Percentiles rank a stretch among this genome's conserved stretches.
Evolutionary conservation across 2,329 filamentous ascomycete species (phyloP).

Genomic region (Fusarium sp.): DNA sequence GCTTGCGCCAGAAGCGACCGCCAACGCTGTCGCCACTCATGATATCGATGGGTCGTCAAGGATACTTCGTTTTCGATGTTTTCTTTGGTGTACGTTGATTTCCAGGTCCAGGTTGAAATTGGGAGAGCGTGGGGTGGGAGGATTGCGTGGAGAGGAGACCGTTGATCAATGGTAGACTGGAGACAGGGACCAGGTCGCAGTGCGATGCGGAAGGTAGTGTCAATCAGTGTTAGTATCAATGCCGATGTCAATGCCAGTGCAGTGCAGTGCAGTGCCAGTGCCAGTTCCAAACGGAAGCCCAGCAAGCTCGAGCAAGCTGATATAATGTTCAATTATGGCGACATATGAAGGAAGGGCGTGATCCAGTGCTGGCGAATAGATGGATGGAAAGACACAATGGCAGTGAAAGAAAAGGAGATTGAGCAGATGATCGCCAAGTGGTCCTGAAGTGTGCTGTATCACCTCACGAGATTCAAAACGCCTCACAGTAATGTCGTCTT

Average conservation of each 20-base stretch:
- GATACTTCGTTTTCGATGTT: slow-evolving; percentile 14
- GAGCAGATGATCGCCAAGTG: not conserved
- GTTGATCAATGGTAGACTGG: not conserved
- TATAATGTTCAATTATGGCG: slow-evolving; percentile 7
- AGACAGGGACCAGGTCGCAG: slow-evolving; percentile 11
- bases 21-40: slow-evolving; percentile 41
- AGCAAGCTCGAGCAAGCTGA: not conserved
- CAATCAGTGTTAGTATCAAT: not conserved
- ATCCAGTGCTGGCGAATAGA: slow-evolving; percentile 1
- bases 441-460: slow-evolving; percentile 5
- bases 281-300: slow-evolving; percentile 2
- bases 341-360: slow-evolving; percentile 1
- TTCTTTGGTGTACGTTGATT: slow-evolving; percentile 21
- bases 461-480: slow-evolving; percentile 35
- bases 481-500: slow-evolving; percentile 30
- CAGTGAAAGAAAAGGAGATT: slow-evolving; percentile 6
- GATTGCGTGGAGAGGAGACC: not conserved
- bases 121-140: not conserved
- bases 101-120: not conserved
- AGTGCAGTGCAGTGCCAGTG: not conserved
- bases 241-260: not conserved
- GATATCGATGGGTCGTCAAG: slow-evolving; percentile 16
- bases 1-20: slow-evolving; percentile 50
- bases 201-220: slow-evolving; percentile 3
- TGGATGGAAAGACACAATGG: not conserved